Evolutionary conservation across 768 basidiomycete genomes (phyloP), one percentile per base, ranked within the genome.

Genomic region (Mycena latifolia): DNA sequence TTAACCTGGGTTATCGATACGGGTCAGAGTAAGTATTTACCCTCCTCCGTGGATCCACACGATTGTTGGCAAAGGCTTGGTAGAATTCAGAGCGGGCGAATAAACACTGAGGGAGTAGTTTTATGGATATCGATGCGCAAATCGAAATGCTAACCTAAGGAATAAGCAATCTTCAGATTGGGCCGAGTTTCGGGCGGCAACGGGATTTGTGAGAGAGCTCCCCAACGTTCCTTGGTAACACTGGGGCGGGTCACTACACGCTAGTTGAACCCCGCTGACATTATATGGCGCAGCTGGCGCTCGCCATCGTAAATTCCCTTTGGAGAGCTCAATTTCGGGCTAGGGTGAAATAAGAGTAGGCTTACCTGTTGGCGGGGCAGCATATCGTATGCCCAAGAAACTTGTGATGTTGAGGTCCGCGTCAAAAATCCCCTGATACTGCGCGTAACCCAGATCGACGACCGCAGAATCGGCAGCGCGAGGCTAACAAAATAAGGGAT

Each of bases 321-420:
- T n/a, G 18, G 3, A n/a, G 8, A 3, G 29, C 4, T 28, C 12
- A 24, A 27, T 14, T 11, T n/a, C 24, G 17, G 29, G 11, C 6
- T 33, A 5, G 31, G 31, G 5, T 11, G 31, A 33, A 33, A 33
- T 33, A 11, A 33, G 11, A 33, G 11, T 33, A 6, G 31, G 37
- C 50, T 39, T 31, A 76, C 79, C 79, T 14, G 71, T 18, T 31
- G 79, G 78, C 28, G 78, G 63, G 9, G 77, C 72, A 28, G 79
- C 79, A 61, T 78, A 80, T 7, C 79, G 75, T 48, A 76, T 71
- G 5, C 74, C 74, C 4, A 69, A 52, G 63, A 72, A 77, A 39
- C 41, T 56, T 1, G 72, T 67, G 37, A 74, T 69, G 29, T 66
- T 66, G 55, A 67, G 64, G 5, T 53, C 52, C 0, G 63, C 10